A percentile compares a stretch with the other conserved stretches of the same genome.
Evolutionary conservation across 2,329 filamentous ascomycete genomes (phyloP).

Genomic region (Epicoccum sorghinum): DNA sequence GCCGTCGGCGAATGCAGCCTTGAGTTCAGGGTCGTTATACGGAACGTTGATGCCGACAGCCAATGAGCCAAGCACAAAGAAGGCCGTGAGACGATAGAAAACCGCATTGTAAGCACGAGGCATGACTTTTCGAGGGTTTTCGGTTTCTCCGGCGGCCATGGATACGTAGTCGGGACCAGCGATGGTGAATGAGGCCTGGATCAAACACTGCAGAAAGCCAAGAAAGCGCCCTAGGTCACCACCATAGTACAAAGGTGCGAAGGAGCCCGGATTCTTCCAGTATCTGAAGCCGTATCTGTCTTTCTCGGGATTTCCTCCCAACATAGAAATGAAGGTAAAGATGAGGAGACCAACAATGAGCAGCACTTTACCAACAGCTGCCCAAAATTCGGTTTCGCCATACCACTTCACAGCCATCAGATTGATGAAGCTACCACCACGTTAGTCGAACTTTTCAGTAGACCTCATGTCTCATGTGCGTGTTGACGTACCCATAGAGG

Average conservation of each 20-base stretch:
- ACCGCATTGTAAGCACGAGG: slow-evolving; percentile 78
- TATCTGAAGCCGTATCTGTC: slow-evolving; percentile 55
- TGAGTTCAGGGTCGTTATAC: slow-evolving; percentile 68
- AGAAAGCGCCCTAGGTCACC: slow-evolving; percentile 74
- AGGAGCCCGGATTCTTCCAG: slow-evolving; percentile 69
- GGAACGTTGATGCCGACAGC: slow-evolving; percentile 73
- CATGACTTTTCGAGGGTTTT: slow-evolving; percentile 58
- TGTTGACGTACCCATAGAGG: slow-evolving; percentile 60
- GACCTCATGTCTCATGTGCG: background rate
- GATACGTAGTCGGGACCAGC: slow-evolving; percentile 57
- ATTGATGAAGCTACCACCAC: slow-evolving; percentile 61
- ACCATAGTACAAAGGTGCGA: slow-evolving; percentile 67
- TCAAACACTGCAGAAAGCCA: slow-evolving; percentile 77
- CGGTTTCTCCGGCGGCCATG: slow-evolving; percentile 56
- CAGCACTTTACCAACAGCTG: slow-evolving; percentile 64
- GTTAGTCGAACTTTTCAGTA: background rate
- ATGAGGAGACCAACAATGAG: slow-evolving; percentile 54
- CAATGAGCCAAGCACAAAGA: slow-evolving; percentile 77
- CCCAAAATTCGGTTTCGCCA: slow-evolving; percentile 70
- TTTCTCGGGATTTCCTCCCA: slow-evolving; percentile 77
- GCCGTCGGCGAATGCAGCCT: slow-evolving; percentile 63
- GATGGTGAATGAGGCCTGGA: slow-evolving; percentile 60
- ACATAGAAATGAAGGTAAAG: slow-evolving; percentile 79
- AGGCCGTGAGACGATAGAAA: slow-evolving; percentile 76
- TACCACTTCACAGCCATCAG: slow-evolving; percentile 63